Evolutionary conservation across 176 grass and related monocot genomes (phyloP), one percentile per base, ranked within the genome.

Genomic region (Alopecurus myosuroides): DNA sequence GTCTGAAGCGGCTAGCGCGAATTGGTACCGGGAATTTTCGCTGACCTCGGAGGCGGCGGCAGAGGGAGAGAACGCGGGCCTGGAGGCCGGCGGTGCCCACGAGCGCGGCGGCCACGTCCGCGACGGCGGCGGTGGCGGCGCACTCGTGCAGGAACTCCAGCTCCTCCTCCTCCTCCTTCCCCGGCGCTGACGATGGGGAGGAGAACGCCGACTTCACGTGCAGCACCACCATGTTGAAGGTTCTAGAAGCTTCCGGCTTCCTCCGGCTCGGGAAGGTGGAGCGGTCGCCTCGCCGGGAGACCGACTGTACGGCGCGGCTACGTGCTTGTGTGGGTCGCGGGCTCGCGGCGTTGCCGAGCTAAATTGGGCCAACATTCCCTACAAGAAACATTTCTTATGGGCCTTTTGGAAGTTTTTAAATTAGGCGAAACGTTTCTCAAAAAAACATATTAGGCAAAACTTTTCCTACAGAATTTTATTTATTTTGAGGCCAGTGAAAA

Each of bases 111-210:
- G 80, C 84, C 35, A 89, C 81, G 76, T 87, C 89, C 40, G 82
- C 57, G 56, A 91, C 75, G 72, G 81, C 3, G 48, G 57, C 61
- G 9, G 81, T 39, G 77, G 80, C 85, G 11, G 63, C 30, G 70
- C 89, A 85, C 79, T 91, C 79, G 81, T 87, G 70, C 20, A 94
- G 84, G 81, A 91, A 85, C 77, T 87, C 86, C 65, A 11, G 60
- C 61, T 62, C 79, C 55, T 65, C 56, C 22, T 76, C 72, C 5
- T 17, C 83, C 39, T 48, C 1, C 53, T 20, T 6, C 2, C 62
- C 1, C 14, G 57, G 1, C 0, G 70, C n/a, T 0, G 44, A 46
- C 3, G 78, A 14, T 9, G 76, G 17, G 31, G 79, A 40, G 52
- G 26, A 1, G 14, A 33, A 2, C 9, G 77, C 23, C 41, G 9